These are phyloP conservation scores for Conticribra guillardii DNA, from an alignment of 108 stramenopile genomes.

Conservation along the genomic window DNA sequence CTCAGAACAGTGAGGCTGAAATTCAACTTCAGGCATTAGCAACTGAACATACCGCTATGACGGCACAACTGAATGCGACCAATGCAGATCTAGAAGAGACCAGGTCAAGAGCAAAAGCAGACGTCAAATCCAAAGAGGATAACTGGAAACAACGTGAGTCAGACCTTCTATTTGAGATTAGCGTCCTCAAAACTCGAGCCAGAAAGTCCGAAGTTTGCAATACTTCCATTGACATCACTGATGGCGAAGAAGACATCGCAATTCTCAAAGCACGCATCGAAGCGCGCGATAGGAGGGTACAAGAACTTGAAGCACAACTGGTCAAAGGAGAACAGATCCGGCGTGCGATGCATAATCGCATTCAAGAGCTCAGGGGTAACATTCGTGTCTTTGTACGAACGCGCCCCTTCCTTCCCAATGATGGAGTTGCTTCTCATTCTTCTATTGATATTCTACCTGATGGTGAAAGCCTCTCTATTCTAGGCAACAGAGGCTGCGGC, in stretches of 20 bases:
- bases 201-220: constrained; percentile 51
- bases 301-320: constrained; percentile 82
- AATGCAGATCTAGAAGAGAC: constrained; percentile 84
- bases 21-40: constrained; percentile 84
- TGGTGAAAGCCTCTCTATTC: constrained; percentile 49
- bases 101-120: constrained; percentile 74
- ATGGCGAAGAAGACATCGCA: constrained; percentile 81
- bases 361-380: constrained; percentile 90
- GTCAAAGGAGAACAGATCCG: constrained; percentile 85
- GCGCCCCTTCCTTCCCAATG: constrained; percentile 80
- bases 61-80: constrained; percentile 87
- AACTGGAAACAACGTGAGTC: constrained; percentile 71
- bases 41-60: constrained; percentile 85
- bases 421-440: constrained; percentile 37
- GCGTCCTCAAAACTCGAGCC: constrained; percentile 84
- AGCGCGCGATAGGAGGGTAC: constrained; percentile 77
- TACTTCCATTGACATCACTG: constrained; percentile 26
- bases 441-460: constrained; percentile 53
- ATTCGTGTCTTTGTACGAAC: constrained; percentile 89
- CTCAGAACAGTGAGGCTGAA: constrained; percentile 83
- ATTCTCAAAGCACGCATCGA: constrained; percentile 89
- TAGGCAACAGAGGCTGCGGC: constrained; percentile 32
- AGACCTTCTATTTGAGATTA: constrained; percentile 82
- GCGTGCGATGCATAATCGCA: constrained; percentile 82
- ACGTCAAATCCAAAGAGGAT: constrained; percentile 65